Evolutionary conservation across 2,329 filamentous ascomycete species (phyloP).

Genomic region (Colletotrichum liaoningense): DNA sequence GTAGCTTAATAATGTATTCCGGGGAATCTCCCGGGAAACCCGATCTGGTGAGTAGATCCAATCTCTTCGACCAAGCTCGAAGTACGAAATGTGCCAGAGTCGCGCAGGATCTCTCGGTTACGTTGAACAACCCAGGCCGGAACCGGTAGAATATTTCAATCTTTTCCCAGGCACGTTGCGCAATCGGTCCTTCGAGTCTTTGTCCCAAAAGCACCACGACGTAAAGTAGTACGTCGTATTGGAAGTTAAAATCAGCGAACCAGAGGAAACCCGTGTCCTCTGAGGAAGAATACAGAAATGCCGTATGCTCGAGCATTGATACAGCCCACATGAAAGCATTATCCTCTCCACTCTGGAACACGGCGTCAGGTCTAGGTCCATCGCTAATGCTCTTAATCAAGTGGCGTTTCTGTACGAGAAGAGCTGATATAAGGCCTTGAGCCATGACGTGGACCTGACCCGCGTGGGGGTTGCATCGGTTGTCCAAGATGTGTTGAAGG

Average conservation of each 20-base stretch:
- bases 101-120: neutral
- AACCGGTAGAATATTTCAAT: neutral
- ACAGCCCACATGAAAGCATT: neutral
- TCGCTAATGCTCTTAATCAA: neutral
- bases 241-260: neutral
- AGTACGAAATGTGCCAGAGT: neutral
- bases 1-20: neutral
- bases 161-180: neutral
- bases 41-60: neutral
- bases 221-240: neutral
- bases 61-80: neutral
- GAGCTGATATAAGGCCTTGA: neutral
- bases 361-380: neutral
- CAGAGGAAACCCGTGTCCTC: neutral
- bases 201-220: neutral
- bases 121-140: neutral
- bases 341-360: neutral
- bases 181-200: neutral
- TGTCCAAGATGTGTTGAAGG: neutral
- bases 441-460: neutral
- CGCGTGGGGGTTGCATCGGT: neutral
- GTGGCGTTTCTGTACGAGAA: neutral
- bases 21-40: neutral
- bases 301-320: neutral
- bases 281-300: neutral